Evolutionary conservation across 2,329 filamentous ascomycete species (phyloP).

Genomic region (Scedosporium apiospermum): DNA sequence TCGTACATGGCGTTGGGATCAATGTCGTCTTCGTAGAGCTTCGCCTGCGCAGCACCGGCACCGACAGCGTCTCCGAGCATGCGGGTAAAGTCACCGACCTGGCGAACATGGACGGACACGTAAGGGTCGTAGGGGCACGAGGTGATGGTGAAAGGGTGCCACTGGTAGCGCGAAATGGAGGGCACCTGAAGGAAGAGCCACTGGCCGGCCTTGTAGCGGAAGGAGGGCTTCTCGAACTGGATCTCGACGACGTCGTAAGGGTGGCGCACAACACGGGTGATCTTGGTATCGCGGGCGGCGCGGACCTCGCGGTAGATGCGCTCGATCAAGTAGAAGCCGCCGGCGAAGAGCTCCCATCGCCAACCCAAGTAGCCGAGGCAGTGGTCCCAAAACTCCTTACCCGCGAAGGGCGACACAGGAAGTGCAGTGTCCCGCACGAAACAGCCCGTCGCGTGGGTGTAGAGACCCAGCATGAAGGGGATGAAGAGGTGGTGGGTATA

Average conservation of each 20-base stretch:
- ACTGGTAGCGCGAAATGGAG: constrained; percentile 68
- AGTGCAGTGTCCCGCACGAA: constrained; percentile 78
- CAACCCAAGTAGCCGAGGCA: constrained; percentile 94
- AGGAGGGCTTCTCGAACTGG: constrained; percentile 78
- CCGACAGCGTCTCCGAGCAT: constrained; percentile 73
- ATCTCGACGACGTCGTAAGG: constrained; percentile 91
- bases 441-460: constrained; percentile 91
- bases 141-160: constrained; percentile 92
- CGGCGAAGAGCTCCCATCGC: constrained; percentile 90
- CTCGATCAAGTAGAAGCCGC: constrained; percentile 77
- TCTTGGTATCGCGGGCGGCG: constrained; percentile 72
- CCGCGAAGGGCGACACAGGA: constrained; percentile 76
- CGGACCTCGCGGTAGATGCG: constrained; percentile 87
- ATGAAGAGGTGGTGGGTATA: constrained; percentile 98
- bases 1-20: constrained; percentile 88
- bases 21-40: constrained; percentile 64
- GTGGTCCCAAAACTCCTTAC: constrained; percentile 75
- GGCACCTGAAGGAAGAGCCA: constrained; percentile 86
- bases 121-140: constrained; percentile 86
- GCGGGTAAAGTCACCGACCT: constrained; percentile 81
- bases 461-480: constrained; percentile 85
- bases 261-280: constrained; percentile 89
- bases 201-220: constrained; percentile 87
- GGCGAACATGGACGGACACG: constrained; percentile 75
- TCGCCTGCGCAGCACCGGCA: constrained; percentile 67